Percentiles rank a stretch among this genome's conserved stretches.
These are phyloP conservation scores for Cadophora malorum DNA, from an alignment of 2,329 filamentous ascomycete genomes.

Conservation along the genomic window DNA sequence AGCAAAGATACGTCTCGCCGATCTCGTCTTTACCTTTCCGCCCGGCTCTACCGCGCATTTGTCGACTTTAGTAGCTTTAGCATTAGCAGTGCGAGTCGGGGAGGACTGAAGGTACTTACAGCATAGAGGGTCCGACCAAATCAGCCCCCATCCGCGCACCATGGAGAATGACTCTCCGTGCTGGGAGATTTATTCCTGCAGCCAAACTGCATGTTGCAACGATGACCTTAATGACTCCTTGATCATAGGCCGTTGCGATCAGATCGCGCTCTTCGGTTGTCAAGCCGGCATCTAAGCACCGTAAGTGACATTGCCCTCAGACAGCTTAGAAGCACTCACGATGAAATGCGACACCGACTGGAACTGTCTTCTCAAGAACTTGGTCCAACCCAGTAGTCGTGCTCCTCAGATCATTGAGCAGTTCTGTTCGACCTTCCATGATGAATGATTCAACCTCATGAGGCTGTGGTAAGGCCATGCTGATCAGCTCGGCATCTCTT, in stretches of 20 bases:
- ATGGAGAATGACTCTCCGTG: constrained; percentile 76
- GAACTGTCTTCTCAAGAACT: constrained; percentile 67
- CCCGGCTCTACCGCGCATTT: constrained; percentile 81
- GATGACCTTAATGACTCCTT: constrained; percentile 70
- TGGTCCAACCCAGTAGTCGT: constrained; percentile 71
- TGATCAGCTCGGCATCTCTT: constrained; percentile 70
- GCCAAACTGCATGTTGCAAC: constrained; percentile 81
- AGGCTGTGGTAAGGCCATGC: constrained; percentile 65
- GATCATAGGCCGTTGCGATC: constrained; percentile 73
- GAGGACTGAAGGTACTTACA: constrained; percentile 49
- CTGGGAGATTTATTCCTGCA: constrained; percentile 81
- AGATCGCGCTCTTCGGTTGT: constrained; percentile 78
- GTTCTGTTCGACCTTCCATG: constrained; percentile 65
- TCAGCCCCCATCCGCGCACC: constrained; percentile 78
- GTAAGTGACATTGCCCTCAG: constrained; percentile 4
- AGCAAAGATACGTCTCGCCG: constrained; percentile 80
- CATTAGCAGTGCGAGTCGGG: constrained; percentile 38
- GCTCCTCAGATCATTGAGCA: constrained; percentile 70
- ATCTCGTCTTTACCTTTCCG: constrained; percentile 80
- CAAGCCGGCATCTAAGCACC: constrained; percentile 61
- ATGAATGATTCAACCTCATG: constrained; percentile 51
- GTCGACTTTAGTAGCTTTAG: constrained; percentile 55
- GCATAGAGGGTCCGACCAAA: constrained; percentile 77
- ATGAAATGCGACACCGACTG: constrained; percentile 76
- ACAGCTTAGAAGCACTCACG: constrained; percentile 53